Percentiles rank a stretch among this genome's conserved stretches.
Conservation (phyloP, 208 protist genomes). For the Crithidia expoeki region DNA sequence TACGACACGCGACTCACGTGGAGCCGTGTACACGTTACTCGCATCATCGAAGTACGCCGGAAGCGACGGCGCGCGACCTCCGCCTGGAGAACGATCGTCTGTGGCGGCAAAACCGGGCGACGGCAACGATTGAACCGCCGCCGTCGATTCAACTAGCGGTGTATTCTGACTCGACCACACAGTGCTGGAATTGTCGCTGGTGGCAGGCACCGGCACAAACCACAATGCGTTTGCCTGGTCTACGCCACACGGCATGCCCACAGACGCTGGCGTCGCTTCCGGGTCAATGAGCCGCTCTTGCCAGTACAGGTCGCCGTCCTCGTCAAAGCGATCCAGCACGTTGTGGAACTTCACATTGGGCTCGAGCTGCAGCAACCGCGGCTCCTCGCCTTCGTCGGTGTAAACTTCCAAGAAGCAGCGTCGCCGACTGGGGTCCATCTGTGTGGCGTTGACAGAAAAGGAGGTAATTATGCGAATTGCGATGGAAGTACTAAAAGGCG, state of each 20-base stretch:
- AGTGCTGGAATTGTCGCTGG: slow-evolving; percentile 3
- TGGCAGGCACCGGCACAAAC: slow-evolving; percentile 21
- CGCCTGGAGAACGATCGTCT: not conserved
- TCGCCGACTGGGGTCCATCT: slow-evolving; percentile 25
- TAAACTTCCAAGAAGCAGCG: slow-evolving; percentile 48
- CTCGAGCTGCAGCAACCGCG: slow-evolving; percentile 58
- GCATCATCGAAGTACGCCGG: slow-evolving; percentile 15
- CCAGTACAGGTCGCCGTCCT: slow-evolving; percentile 47
- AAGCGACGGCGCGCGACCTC: slow-evolving; percentile 13
- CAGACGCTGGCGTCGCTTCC: slow-evolving; percentile 25
- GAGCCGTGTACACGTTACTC: not conserved
- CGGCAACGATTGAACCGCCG: slow-evolving; percentile 3
- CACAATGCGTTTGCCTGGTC: slow-evolving; percentile 39
- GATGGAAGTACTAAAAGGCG: too few relatives aligned
- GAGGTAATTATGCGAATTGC: not conserved
- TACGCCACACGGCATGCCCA: slow-evolving; percentile 48
- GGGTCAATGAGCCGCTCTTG: slow-evolving; percentile 21
- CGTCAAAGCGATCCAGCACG: slow-evolving; percentile 36
- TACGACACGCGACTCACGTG: not conserved
- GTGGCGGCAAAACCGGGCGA: not conserved
- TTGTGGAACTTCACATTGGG: slow-evolving; percentile 50
- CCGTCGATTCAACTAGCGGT: slow-evolving; percentile 15
- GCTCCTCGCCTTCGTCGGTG: slow-evolving; percentile 23
- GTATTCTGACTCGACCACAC: not conserved
- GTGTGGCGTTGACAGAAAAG: not conserved